Evolutionary conservation across 2,329 filamentous ascomycete species (phyloP), one percentile per base, ranked within the genome.

Genomic region (Septoria petroselini): DNA sequence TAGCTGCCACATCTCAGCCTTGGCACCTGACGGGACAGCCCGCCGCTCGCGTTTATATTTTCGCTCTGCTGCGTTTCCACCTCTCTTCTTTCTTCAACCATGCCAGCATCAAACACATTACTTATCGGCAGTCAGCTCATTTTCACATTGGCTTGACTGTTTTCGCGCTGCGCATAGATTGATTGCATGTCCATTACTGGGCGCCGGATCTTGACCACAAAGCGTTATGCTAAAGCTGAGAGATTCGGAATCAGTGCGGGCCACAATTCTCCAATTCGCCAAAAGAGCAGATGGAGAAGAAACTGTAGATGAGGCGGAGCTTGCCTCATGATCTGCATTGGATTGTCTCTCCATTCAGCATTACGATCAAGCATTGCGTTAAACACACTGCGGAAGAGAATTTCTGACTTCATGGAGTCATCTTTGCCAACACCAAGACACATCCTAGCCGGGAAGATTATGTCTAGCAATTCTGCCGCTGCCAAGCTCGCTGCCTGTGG

Each of bases 191-290:
- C 81, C 80, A 79, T 84, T 75, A 81, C 82, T 85, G 82, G 82
- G 82, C 82, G 80, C 82, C 82, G 77, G 78, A 72, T 72, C 60
- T 83, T 76, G 81, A 82, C 83, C 80, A 80, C 80, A 81, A 79
- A 47, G 43, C 77, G 78, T 74, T 71, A 82, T 78, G 80, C 83
- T 77, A 73, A 73, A 65, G 75, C 70, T 76, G 81, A 84, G 72
- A 77, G 76, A 71, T 74, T 78, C 76, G 82, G 82, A 85, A 85
- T 85, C 82, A 85, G 82, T 79, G 77, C 81, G 75, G 82, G 82
- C 82, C 75, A 85, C 80, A 81, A 33, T 45, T 27, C 27, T 18
- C 37, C 29, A 7, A 17, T 43, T 19, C 33, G 41, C 18, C 6
- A 12, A 6, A 17, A 6, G 15, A 34, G 11, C 31, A 17, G 12